phyloP scores from a whole-genome alignment of 2,329 filamentous ascomycete genomes.

The Verticillium dahliae region DNA sequence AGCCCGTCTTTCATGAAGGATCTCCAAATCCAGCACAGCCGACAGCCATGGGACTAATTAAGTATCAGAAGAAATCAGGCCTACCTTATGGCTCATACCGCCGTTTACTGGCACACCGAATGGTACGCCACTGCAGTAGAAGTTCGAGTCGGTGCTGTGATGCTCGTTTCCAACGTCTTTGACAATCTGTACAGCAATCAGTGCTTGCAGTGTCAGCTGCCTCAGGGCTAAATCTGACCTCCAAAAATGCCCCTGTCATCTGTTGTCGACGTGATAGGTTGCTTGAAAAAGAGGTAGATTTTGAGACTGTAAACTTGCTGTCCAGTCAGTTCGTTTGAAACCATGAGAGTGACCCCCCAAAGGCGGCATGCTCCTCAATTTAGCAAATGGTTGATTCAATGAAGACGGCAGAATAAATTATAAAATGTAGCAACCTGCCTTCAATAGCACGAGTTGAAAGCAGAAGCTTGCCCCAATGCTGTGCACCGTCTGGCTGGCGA shows the following conservation, averaged over 20 bases:
- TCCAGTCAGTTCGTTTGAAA: not conserved
- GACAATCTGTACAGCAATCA: constrained; percentile 1
- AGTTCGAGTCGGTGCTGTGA: constrained; percentile 18
- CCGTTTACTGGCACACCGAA: constrained; percentile 28
- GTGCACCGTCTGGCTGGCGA: not conserved
- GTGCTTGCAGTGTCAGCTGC: not conserved
- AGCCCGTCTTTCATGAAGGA: not conserved
- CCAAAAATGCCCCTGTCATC: constrained; percentile 11
- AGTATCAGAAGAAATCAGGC: no score
- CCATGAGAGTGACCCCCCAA: no score
- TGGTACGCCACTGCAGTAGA: constrained; percentile 23
- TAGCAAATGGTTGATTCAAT: not conserved
- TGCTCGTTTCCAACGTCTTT: constrained; percentile 10
- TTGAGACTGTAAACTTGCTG: not conserved
- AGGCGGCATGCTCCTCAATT: not conserved
- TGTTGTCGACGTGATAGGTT: not conserved
- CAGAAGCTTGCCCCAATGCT: not conserved
- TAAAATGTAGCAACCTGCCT: not conserved
- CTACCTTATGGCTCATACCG: constrained; percentile 32
- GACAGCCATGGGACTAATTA: no score
- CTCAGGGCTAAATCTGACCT: not conserved
- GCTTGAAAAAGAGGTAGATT: not conserved
- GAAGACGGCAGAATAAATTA: not conserved
- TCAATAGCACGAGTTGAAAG: not conserved
- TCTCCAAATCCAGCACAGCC: no score